A percentile compares a stretch with the other conserved stretches of the same genome.
Evolutionary conservation across 2,329 filamentous ascomycete genomes (phyloP).

Genomic region (Ophiostoma tasmaniense): DNA sequence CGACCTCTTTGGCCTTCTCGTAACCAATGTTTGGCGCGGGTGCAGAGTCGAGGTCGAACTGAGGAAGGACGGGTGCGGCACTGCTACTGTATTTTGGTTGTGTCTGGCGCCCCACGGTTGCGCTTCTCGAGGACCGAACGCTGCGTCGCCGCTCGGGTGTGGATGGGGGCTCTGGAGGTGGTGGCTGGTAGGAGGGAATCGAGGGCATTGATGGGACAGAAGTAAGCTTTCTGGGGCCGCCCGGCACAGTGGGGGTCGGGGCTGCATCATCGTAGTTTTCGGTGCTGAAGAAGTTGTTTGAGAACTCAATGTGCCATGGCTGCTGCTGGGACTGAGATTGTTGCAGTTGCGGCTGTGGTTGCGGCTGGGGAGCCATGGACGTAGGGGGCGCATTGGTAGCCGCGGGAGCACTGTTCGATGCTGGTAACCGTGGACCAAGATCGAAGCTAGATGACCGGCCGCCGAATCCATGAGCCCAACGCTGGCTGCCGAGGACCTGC

Average conservation of each 20-base stretch:
- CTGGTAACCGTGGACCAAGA: constrained; percentile 40
- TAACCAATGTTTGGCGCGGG: constrained; percentile 52
- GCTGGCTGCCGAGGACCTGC: constrained; percentile 49
- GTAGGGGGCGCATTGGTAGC: constrained; percentile 10
- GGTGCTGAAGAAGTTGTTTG: constrained; percentile 37
- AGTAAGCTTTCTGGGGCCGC: constrained; percentile 55
- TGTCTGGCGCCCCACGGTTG: constrained; percentile 29
- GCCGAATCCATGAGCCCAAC: constrained; percentile 45
- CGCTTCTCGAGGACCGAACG: constrained; percentile 47
- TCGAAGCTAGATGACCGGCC: constrained; percentile 68
- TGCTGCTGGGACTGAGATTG: constrained; percentile 17
- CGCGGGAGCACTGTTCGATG: neutral
- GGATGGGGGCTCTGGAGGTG: constrained; percentile 31
- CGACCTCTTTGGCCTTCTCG: constrained; percentile 47
- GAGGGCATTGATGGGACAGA: constrained; percentile 30
- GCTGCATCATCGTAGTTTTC: constrained; percentile 66
- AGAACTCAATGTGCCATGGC: constrained; percentile 41
- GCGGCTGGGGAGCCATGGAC: neutral
- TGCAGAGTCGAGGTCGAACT: constrained; percentile 41
- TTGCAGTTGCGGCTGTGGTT: neutral
- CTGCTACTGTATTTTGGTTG: constrained; percentile 26
- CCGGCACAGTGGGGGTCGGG: constrained; percentile 75
- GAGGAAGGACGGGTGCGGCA: constrained; percentile 20
- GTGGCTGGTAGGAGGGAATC: constrained; percentile 32
- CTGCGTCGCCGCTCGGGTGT: constrained; percentile 46